Conservation (phyloP, 495 filamentous ascomycete species). For the Trichocladium antarcticum region DNA sequence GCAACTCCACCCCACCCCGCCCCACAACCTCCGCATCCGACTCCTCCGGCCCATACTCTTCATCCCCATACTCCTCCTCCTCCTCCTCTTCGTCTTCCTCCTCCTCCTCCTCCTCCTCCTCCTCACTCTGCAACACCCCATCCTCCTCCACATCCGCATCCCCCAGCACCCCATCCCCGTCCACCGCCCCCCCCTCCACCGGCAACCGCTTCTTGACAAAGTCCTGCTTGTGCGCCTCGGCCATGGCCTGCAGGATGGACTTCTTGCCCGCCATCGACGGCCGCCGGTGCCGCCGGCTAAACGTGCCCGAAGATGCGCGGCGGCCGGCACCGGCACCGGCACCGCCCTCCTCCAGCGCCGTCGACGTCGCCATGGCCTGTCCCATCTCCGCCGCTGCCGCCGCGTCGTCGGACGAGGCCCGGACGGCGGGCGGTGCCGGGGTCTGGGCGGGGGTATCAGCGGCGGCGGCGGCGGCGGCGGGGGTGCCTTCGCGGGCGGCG, state of each 20-base stretch:
- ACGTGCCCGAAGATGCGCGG: too few relatives aligned
- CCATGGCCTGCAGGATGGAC: conserved; percentile 48
- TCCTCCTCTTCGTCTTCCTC: conserved; percentile 18
- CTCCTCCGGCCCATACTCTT: conserved; percentile 9
- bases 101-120: conserved; percentile 19
- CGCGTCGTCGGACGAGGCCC: too few relatives aligned
- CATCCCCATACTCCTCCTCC: conserved; percentile 18
- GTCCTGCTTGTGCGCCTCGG: conserved; percentile 72
- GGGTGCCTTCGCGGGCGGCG: conserved; percentile 14
- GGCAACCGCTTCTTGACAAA: conserved; percentile 64
- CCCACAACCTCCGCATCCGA: conserved; percentile 14
- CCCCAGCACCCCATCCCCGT: background rate
- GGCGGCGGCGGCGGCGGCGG: background rate
- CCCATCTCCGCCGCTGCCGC: too few relatives aligned
- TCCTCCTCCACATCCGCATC: background rate
- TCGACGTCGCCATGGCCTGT: background rate
- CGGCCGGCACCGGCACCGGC: background rate
- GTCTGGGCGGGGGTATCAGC: background rate
- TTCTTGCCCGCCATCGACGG: conserved; percentile 30
- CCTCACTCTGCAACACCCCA: conserved; percentile 6
- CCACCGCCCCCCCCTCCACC: background rate
- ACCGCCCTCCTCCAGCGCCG: background rate
- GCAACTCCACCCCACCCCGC: background rate
- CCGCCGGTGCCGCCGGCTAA: conserved; percentile 23
- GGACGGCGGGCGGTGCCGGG: background rate